phyloP scores from a whole-genome alignment of 2,329 filamentous ascomycete genomes.

The Cladosporium sp. region DNA sequence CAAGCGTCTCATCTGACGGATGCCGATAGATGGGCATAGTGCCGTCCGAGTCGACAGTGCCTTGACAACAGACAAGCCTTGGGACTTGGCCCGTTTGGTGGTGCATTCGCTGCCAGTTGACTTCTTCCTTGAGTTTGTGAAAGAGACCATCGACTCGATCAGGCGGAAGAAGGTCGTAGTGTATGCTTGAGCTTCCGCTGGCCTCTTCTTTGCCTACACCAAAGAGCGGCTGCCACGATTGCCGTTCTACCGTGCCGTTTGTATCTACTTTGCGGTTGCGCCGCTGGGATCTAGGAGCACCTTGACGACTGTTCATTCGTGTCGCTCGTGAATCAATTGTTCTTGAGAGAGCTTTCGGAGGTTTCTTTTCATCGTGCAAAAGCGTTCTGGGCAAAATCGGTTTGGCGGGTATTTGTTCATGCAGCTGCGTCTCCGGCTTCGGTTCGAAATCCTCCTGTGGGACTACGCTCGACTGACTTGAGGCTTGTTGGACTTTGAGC shows the following conservation, averaged over 20 bases:
- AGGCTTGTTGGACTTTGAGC: constrained; percentile 14
- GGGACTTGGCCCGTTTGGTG: constrained; percentile 90
- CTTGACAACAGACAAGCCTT: constrained; percentile 85
- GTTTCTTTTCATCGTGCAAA: too few relatives aligned
- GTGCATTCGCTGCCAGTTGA: constrained; percentile 86
- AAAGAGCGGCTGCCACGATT: constrained; percentile 19
- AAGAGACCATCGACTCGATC: constrained; percentile 56
- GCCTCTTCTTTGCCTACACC: constrained; percentile 36
- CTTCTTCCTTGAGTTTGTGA: constrained; percentile 64
- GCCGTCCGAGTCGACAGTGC: constrained; percentile 67
- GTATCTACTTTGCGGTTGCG: not conserved
- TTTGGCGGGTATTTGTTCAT: too few relatives aligned
- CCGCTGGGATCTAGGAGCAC: not conserved
- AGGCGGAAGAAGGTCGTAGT: constrained; percentile 63
- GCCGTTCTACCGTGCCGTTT: not conserved
- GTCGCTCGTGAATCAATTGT: too few relatives aligned
- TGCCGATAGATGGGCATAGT: constrained; percentile 89
- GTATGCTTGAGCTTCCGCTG: constrained; percentile 68
- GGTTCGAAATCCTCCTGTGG: too few relatives aligned
- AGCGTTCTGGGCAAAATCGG: too few relatives aligned
- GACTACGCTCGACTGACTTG: constrained; percentile 17
- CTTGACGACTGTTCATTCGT: not conserved
- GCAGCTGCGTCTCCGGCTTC: too few relatives aligned
- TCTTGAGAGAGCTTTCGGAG: too few relatives aligned
- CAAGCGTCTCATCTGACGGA: constrained; percentile 81